phyloP scores from a whole-genome alignment of 192 early-diverging fungal species.

The Coemansia sp. region DNA sequence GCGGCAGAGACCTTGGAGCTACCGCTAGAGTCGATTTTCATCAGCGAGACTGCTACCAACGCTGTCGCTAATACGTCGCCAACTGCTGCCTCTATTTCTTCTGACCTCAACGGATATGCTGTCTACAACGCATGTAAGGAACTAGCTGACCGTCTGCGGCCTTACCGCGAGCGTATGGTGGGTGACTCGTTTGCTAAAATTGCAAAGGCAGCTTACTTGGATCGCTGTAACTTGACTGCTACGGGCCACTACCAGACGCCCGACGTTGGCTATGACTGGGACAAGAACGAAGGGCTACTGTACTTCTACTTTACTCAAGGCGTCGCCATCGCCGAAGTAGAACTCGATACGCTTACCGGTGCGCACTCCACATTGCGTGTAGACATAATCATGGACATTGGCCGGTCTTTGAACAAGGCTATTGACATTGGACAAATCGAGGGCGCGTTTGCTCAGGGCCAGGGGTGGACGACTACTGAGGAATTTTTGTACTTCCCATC shows the following conservation, averaged over 20 bases:
- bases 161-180: constrained; percentile 67
- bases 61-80: constrained; percentile 78
- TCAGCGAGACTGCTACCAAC: constrained; percentile 76
- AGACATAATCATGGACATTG: constrained; percentile 87
- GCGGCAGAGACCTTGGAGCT: constrained; percentile 81
- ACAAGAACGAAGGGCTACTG: constrained; percentile 66
- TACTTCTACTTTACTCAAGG: constrained; percentile 88
- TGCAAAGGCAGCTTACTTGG: constrained; percentile 69
- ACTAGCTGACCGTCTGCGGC: constrained; percentile 71
- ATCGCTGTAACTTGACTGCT: constrained; percentile 76
- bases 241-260: constrained; percentile 88
- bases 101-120: constrained; percentile 83
- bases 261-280: constrained; percentile 77
- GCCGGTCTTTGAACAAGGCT: constrained; percentile 80
- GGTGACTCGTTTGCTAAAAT: constrained; percentile 58
- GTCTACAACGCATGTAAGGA: constrained; percentile 77
- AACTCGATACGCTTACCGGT: constrained; percentile 84
- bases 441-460: constrained; percentile 83
- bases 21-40: constrained; percentile 67
- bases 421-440: constrained; percentile 92
- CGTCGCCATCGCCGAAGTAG: constrained; percentile 79
- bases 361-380: constrained; percentile 71
- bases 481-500: constrained; percentile 74
- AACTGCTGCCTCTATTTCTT: constrained; percentile 79
- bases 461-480: constrained; percentile 85